Evolutionary conservation across 306 rosid species (phyloP), one percentile per base, ranked within the genome.

Genomic region (Geum urbanum): DNA sequence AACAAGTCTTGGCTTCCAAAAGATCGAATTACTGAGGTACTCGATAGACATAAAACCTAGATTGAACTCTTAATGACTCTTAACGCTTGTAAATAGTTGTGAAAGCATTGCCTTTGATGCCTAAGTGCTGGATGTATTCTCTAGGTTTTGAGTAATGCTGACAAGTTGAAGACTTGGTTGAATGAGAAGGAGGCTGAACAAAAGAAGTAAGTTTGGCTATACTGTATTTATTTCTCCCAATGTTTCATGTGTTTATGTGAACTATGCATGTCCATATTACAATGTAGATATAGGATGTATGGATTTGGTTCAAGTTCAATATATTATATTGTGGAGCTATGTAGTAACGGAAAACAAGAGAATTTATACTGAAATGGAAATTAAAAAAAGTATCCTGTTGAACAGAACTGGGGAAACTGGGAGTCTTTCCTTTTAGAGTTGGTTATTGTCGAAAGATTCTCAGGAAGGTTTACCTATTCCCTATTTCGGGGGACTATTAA

Each of bases 1-100:
- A 86, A 83, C 12, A 94, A 91, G 74, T 58, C 95, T 50, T 94
- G 97, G 99, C 81, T 94, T 79, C 92, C 92, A 18, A 82, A 88
- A 77, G 91, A 84, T 64, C 74, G 73, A 76, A 85, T 86, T 19
- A 85, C 89, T 72, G 96, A 83, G 97, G 97, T 94, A 77, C 78
- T 67, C 47, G 55, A 60, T 44, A 27, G 57, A 76, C 39, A 67
- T 22, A 37, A 2, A 56, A 41, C 61, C 70, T 11, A 22, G 66
- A 14, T 74, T 12, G 5, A 72, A 12, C 9, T 55, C 60, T 51
- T 54, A 11, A 8, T 20, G 11, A 12, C 9, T 55, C 60, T 51
- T 54, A 11, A 8, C 16, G 11, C 55, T 19, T n/a, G 7, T 61
- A 55, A 55, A 24, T 60, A 10, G 18, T 62, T 53, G 65, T 63